Percentiles rank a stretch among this genome's conserved stretches.
Evolutionary conservation across 1,284 basidiomycete genomes (phyloP).

Genomic region (Ceratobasidium sp.): DNA sequence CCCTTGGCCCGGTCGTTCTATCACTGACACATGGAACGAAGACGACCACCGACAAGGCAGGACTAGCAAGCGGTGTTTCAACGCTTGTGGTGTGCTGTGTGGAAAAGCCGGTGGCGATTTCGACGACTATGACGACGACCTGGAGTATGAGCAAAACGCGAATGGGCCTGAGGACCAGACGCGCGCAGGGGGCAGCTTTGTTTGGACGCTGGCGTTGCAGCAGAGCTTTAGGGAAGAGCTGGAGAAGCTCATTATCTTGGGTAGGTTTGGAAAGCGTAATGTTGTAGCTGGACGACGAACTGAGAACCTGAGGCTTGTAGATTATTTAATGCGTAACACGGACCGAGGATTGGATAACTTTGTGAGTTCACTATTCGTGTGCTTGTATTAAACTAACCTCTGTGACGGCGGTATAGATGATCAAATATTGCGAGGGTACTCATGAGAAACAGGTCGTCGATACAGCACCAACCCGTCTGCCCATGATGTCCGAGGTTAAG

Average conservation of each 20-base stretch:
- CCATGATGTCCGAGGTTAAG: slow-evolving; percentile 56
- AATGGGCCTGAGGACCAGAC: slow-evolving; percentile 72
- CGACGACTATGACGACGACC: slow-evolving; percentile 59
- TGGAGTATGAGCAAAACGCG: slow-evolving; percentile 57
- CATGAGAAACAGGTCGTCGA: slow-evolving; percentile 81
- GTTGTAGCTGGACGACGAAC: neutral
- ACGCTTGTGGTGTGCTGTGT: slow-evolving; percentile 79
- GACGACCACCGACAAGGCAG: slow-evolving; percentile 77
- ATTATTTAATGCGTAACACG: slow-evolving; percentile 87
- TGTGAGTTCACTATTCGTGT: slow-evolving; percentile 34
- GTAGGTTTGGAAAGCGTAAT: slow-evolving; percentile 58
- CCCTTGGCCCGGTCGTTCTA: slow-evolving; percentile 89
- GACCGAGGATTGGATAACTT: slow-evolving; percentile 86
- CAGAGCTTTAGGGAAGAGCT: slow-evolving; percentile 87
- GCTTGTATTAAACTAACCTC: neutral
- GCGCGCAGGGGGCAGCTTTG: slow-evolving; percentile 63
- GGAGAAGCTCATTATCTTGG: slow-evolving; percentile 90
- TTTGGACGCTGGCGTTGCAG: slow-evolving; percentile 83
- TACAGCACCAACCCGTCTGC: slow-evolving; percentile 72
- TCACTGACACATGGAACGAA: slow-evolving; percentile 87
- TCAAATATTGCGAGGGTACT: slow-evolving; percentile 84
- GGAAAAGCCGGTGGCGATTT: slow-evolving; percentile 84
- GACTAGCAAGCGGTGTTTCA: slow-evolving; percentile 71
- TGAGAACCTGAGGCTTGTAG: slow-evolving; percentile 58
- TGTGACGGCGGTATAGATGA: slow-evolving; percentile 68